A percentile compares a stretch with the other conserved stretches of the same genome.
Conservation (phyloP, 192 early-diverging fungal species). For the Linnemannia schmuckeri region DNA sequence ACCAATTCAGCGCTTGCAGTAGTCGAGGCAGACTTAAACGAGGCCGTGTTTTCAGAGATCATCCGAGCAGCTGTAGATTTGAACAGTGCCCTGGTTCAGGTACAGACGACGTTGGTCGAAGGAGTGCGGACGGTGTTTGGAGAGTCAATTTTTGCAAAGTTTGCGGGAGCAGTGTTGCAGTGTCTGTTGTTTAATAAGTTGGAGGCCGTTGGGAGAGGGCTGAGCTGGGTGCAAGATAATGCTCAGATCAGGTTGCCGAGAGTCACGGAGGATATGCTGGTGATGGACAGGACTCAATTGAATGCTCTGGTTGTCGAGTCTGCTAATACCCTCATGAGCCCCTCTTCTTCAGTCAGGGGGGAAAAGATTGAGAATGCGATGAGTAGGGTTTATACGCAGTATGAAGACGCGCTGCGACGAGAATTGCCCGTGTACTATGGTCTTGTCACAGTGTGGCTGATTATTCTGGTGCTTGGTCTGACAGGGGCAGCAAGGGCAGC, state of each 20-base stretch:
- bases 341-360: too few relatives aligned
- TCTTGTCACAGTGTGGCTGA: constrained; percentile 21
- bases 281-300: constrained; percentile 13
- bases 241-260: constrained; percentile 25
- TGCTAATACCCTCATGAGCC: background rate
- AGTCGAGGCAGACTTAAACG: constrained; percentile 38
- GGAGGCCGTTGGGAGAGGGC: background rate
- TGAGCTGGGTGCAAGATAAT: constrained; percentile 28
- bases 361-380: background rate
- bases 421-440: constrained; percentile 34
- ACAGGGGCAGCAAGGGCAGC: background rate
- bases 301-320: background rate
- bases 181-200: constrained; percentile 40
- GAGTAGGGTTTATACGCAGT: background rate
- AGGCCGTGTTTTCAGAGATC: constrained; percentile 22
- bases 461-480: constrained; percentile 3
- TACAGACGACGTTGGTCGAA: constrained; percentile 10
- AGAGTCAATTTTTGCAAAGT: constrained; percentile 9
- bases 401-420: constrained; percentile 13
- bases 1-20: constrained; percentile 11
- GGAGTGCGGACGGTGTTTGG: constrained; percentile 33
- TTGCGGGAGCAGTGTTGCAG: constrained; percentile 27
- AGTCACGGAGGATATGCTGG: constrained; percentile 20
- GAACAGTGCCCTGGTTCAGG: background rate
- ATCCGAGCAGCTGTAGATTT: constrained; percentile 11